Evolutionary conservation across 2,329 filamentous ascomycete species (phyloP).

Genomic region (Helotiales sp.): DNA sequence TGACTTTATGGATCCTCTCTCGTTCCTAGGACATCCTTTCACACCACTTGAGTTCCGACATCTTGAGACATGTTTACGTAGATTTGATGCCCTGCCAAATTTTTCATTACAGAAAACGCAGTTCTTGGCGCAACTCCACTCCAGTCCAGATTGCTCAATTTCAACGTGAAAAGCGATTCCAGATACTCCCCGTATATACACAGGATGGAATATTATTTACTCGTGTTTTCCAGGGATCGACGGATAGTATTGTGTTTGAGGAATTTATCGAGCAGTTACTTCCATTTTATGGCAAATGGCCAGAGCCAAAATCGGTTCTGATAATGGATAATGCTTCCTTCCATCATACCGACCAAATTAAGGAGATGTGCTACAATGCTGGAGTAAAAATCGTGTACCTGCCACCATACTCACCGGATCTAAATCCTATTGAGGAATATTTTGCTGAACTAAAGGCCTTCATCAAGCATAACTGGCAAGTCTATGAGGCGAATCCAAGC

Average conservation of each 20-base stretch:
- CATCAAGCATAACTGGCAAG: slow-evolving; percentile 37
- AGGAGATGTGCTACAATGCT: slow-evolving; percentile 39
- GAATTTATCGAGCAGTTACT: slow-evolving; percentile 45
- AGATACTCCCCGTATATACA: slow-evolving; percentile 38
- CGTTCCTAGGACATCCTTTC: neutral
- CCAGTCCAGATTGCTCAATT: slow-evolving; percentile 38
- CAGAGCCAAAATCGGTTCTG: slow-evolving; percentile 44
- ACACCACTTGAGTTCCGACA: neutral
- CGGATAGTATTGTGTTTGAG: slow-evolving; percentile 40
- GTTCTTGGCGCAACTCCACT: slow-evolving; percentile 10
- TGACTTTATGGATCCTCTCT: neutral
- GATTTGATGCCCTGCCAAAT: too few relatives aligned
- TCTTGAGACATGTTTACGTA: too few relatives aligned
- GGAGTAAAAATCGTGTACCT: slow-evolving; percentile 35
- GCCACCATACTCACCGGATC: slow-evolving; percentile 35
- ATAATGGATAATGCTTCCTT: too few relatives aligned
- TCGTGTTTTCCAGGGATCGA: slow-evolving; percentile 40
- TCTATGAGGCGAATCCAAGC: slow-evolving; percentile 24
- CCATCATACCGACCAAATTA: slow-evolving; percentile 34
- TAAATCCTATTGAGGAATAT: slow-evolving; percentile 40
- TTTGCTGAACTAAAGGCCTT: slow-evolving; percentile 41
- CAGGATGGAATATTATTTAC: slow-evolving; percentile 37
- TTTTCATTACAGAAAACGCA: neutral
- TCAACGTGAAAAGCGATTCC: slow-evolving; percentile 33
- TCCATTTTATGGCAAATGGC: slow-evolving; percentile 41